Percentiles rank a stretch among this genome's conserved stretches.
Conservation (phyloP, 2,329 filamentous ascomycete genomes). For the Pestalotiopsis sp. region DNA sequence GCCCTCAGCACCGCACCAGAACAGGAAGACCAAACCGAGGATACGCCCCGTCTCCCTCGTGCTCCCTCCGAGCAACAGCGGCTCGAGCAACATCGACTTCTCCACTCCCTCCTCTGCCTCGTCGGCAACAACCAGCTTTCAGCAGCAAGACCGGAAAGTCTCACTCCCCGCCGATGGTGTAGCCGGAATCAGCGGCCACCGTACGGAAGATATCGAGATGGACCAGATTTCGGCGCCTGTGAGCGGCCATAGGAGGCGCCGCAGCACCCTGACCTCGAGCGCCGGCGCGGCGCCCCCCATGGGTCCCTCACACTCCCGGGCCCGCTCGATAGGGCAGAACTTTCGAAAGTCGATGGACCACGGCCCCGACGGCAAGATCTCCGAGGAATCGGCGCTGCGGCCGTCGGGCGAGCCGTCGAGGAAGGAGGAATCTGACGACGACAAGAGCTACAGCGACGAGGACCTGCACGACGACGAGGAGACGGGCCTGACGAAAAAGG, state of each 20-base stretch:
- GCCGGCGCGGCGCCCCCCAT: slow-evolving; percentile 35
- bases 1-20: not conserved
- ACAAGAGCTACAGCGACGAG: slow-evolving; percentile 66
- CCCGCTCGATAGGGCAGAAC: slow-evolving; percentile 28
- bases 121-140: slow-evolving; percentile 35
- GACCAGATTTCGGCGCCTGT: slow-evolving; percentile 45
- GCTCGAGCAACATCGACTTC: slow-evolving; percentile 24
- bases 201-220: slow-evolving; percentile 56
- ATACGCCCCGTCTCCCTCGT: slow-evolving; percentile 24
- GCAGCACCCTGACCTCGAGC: slow-evolving; percentile 55
- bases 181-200: slow-evolving; percentile 23
- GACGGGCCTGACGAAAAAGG: slow-evolving; percentile 77
- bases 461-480: slow-evolving; percentile 86
- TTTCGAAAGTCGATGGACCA: slow-evolving; percentile 26
- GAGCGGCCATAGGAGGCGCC: slow-evolving; percentile 54
- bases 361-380: slow-evolving; percentile 47
- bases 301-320: slow-evolving; percentile 13
- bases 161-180: slow-evolving; percentile 25
- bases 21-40: not conserved
- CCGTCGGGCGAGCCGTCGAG: slow-evolving; percentile 12
- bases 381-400: slow-evolving; percentile 40
- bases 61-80: slow-evolving; percentile 16
- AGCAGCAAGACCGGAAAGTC: slow-evolving; percentile 26
- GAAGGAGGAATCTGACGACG: slow-evolving; percentile 42
- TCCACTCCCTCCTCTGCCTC: slow-evolving; percentile 34